Base-by-base conservation (phyloP, 1,139 yeast genomes). In the Maudiozyma humilis region DNA sequence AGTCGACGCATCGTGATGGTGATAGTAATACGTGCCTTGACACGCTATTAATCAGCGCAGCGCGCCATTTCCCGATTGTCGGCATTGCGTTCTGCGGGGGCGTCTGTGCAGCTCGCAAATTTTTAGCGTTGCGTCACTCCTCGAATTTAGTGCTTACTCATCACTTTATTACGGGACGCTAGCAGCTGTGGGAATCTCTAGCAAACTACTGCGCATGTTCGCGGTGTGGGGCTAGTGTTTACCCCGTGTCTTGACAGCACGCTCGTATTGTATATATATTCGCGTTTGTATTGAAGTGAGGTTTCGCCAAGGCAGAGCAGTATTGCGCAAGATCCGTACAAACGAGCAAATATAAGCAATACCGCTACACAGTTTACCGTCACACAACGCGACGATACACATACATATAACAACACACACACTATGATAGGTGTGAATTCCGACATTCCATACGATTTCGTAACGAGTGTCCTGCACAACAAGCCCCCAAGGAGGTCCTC, bases 91-190 rank as follows among this genome's bases (percentile, higher is more conserved):
- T 6, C 27, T 23, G 27, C 27, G 10, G 27, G n/a, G 33, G 7
- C n/a, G 7, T 17, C 25, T 35, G 29, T 10, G 19, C 38, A 5
- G 27, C 27, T 6, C 10, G 27, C 6, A 23, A 23, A 23, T 23
- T 23, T 23, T 23, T 23, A 10, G 27, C 10, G 27, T 6, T 6
- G 27, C 10, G 27, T n/a, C 32, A 19, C 32, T 4, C 32, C 32
- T 30, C 38, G n/a, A 39, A 40, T 40, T 40, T 40, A 33, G 32
- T 40, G 42, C 36, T 40, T 40, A 40, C 42, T 40, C 42, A 40
- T 40, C 39, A 19, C 27, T 23, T 23, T 23, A 23, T 23, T 23
- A 6, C 6, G 27, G 27, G 27, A 23, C 10, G 27, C 27, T 6
- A 10, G 27, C 27, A 23, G 27, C 6, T 6, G 6, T 23, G 27